A percentile compares a stretch with the other conserved stretches of the same genome.
Evolutionary conservation across 2,329 filamentous ascomycete species (phyloP).

Genomic region (Aspergillus sp.): DNA sequence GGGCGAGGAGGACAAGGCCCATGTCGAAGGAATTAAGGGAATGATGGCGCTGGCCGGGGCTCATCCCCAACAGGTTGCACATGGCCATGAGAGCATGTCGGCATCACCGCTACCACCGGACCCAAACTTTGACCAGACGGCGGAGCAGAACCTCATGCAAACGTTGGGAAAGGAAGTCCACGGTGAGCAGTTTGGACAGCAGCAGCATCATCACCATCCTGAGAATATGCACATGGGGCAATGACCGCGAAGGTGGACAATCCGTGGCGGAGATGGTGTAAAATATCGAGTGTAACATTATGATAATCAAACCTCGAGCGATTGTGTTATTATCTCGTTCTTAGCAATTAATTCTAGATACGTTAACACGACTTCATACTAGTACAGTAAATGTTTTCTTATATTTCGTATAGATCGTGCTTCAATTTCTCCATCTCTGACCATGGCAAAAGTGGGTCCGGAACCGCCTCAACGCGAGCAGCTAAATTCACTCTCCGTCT

Average conservation of each 20-base stretch:
- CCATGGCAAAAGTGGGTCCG: slow-evolving; percentile 6
- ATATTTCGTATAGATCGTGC: background rate
- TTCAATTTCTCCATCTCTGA: background rate
- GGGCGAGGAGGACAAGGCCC: slow-evolving; percentile 48
- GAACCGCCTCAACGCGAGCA: background rate
- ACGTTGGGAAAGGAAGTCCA: slow-evolving; percentile 45
- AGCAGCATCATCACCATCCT: slow-evolving; percentile 33
- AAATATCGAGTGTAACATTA: slow-evolving; percentile 5
- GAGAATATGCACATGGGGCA: slow-evolving; percentile 36
- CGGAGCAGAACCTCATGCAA: slow-evolving; percentile 46
- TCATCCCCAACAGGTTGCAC: slow-evolving; percentile 34
- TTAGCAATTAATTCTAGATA: background rate
- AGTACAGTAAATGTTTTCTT: too few relatives aligned
- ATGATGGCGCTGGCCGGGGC: slow-evolving; percentile 49
- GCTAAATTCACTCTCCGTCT: slow-evolving; percentile 1
- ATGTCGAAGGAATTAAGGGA: slow-evolving; percentile 48
- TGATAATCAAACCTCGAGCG: background rate
- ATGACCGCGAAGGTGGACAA: slow-evolving; percentile 12
- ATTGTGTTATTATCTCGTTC: background rate
- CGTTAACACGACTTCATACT: background rate
- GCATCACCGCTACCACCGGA: slow-evolving; percentile 39
- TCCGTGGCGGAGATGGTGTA: background rate
- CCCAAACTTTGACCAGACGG: slow-evolving; percentile 39
- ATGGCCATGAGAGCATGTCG: slow-evolving; percentile 38
- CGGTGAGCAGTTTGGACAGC: slow-evolving; percentile 35